Conservation (phyloP, 441 rosid species). For the Viola pubescens region DNA sequence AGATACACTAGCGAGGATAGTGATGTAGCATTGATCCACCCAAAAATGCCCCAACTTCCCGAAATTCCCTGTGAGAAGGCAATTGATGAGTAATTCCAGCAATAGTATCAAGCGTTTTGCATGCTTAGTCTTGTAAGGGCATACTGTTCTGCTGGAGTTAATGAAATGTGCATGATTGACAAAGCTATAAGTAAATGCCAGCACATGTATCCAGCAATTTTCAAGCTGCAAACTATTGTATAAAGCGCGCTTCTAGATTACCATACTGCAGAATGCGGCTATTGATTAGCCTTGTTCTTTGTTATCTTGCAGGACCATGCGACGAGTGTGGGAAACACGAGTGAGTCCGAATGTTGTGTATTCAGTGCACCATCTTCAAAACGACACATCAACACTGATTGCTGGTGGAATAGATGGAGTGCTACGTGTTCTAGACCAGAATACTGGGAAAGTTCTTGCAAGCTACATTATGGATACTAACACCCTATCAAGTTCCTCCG, state of each 20-base stretch:
- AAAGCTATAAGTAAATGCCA: no score
- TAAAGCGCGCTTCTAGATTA: no score
- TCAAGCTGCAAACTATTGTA: no score
- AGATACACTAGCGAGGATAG: neutral
- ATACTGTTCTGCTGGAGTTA: neutral
- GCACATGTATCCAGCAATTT: no score
- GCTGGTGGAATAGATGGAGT: slow-evolving; percentile 87
- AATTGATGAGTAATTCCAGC: neutral
- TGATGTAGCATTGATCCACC: neutral
- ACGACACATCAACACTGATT: slow-evolving; percentile 43
- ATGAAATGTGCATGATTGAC: no score
- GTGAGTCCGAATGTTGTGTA: slow-evolving; percentile 72
- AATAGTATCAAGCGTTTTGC: neutral
- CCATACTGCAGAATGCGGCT: neutral
- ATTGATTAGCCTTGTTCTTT: neutral
- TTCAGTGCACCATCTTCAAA: slow-evolving; percentile 50
- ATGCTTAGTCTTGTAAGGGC: neutral
- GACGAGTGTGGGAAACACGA: slow-evolving; percentile 57
- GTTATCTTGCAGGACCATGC: slow-evolving; percentile 51
- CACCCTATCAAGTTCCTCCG: slow-evolving; percentile 20
- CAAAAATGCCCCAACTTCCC: neutral
- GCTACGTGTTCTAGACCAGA: slow-evolving; percentile 61
- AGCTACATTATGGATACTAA: slow-evolving; percentile 40
- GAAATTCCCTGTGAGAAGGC: neutral
- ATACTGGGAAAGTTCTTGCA: slow-evolving; percentile 46